A percentile compares a stretch with the other conserved stretches of the same genome.
These are phyloP conservation scores for Rhodotorula sphaerocarpa DNA, from an alignment of 768 basidiomycete genomes.

Conservation along the genomic window DNA sequence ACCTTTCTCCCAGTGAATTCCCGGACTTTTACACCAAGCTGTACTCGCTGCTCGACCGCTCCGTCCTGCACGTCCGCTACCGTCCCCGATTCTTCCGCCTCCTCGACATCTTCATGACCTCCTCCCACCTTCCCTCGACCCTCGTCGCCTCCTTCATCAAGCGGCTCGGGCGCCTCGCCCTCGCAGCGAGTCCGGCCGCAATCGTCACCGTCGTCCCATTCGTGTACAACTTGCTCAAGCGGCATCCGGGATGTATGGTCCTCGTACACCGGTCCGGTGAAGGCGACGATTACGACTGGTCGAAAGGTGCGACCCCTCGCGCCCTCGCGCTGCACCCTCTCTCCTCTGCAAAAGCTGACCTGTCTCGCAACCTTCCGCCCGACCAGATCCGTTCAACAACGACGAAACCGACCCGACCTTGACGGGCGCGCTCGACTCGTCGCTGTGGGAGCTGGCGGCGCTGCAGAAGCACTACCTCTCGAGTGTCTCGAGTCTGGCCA, in stretches of 20 bases:
- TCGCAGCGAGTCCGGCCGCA: slow-evolving; percentile 79
- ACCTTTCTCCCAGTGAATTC: slow-evolving; percentile 64
- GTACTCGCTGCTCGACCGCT: slow-evolving; percentile 77
- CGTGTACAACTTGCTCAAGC: slow-evolving; percentile 85
- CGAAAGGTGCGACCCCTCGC: slow-evolving; percentile 29
- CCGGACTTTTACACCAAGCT: slow-evolving; percentile 88
- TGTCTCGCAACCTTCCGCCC: background rate
- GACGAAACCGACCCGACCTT: slow-evolving; percentile 63
- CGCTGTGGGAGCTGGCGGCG: slow-evolving; percentile 82
- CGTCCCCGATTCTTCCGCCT: slow-evolving; percentile 91
- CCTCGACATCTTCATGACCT: slow-evolving; percentile 79
- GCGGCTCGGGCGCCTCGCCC: slow-evolving; percentile 71
- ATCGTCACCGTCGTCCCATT: slow-evolving; percentile 86
- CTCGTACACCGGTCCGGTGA: slow-evolving; percentile 67
- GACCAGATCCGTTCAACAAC: slow-evolving; percentile 64
- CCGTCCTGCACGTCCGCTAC: slow-evolving; percentile 83
- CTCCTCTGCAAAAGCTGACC: background rate
- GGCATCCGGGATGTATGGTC: slow-evolving; percentile 80
- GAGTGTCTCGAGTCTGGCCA: slow-evolving; percentile 73
- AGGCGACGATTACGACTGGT: slow-evolving; percentile 34
- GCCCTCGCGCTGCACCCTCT: background rate
- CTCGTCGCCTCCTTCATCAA: slow-evolving; percentile 95
- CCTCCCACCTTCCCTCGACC: slow-evolving; percentile 83
- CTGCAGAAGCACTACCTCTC: slow-evolving; percentile 76
- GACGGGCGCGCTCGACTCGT: slow-evolving; percentile 73